Percentiles rank a stretch among this genome's conserved stretches.
phyloP scores from a whole-genome alignment of 306 rosid species.

The Vicia sativa region DNA sequence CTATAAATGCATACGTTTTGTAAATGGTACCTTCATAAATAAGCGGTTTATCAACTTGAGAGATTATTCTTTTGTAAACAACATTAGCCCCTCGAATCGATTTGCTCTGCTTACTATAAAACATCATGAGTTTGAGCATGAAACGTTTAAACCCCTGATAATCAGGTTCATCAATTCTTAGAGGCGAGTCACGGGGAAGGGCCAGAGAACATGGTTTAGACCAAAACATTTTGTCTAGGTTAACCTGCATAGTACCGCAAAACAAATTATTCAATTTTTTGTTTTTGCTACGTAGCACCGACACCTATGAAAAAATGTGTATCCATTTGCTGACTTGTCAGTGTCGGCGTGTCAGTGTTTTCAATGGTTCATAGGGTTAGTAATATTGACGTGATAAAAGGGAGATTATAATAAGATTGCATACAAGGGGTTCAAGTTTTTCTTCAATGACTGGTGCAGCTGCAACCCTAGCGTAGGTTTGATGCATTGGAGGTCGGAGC shows the following conservation, averaged over 20 bases:
- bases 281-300: no score
- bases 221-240: constrained; percentile 77
- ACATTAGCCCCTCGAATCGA: constrained; percentile 94
- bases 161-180: constrained; percentile 78
- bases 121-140: constrained; percentile 66
- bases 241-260: constrained; percentile 54
- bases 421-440: constrained; percentile 50
- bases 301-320: no score
- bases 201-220: constrained; percentile 80
- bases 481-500: constrained; percentile 51
- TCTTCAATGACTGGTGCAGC: constrained; percentile 43
- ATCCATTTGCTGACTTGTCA: no score
- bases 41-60: constrained; percentile 83
- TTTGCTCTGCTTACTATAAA: constrained; percentile 90
- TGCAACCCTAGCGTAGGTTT: constrained; percentile 58
- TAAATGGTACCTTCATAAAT: constrained; percentile 66
- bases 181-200: constrained; percentile 63
- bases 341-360: no score
- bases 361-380: no score
- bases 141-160: constrained; percentile 70
- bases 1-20: not conserved
- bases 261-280: not conserved
- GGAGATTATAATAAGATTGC: not conserved
- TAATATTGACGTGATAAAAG: not conserved
- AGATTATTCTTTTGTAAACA: constrained; percentile 66